Conservation (phyloP, 257 asterid genomes). For the Sherardia arvensis region DNA sequence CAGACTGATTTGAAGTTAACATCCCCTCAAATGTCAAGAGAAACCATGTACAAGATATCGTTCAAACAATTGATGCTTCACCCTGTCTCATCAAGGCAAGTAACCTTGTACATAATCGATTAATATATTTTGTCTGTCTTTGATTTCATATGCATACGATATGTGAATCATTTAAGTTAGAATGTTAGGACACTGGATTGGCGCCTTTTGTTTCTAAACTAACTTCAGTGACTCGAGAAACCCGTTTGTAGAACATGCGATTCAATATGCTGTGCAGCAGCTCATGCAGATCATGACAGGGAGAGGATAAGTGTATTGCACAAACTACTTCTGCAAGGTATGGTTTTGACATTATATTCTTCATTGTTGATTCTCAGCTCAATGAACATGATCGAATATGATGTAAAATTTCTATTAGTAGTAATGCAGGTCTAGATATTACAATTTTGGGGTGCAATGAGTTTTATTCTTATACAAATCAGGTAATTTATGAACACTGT, state of each 20-base stretch:
- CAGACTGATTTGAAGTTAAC: constrained; percentile 87
- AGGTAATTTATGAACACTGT: constrained; percentile 36
- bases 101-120: no score
- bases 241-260: constrained; percentile 85
- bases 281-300: constrained; percentile 47
- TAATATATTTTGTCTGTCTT: no score
- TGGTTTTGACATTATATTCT: constrained; percentile 17
- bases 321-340: constrained; percentile 76
- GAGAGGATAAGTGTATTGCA: constrained; percentile 51
- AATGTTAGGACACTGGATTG: no score
- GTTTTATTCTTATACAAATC: constrained; percentile 87
- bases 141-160: no score
- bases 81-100: constrained; percentile 52
- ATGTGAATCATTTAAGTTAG: no score
- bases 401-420: constrained; percentile 30
- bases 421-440: constrained; percentile 82
- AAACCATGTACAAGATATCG: constrained; percentile 68
- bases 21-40: constrained; percentile 96
- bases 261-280: constrained; percentile 89
- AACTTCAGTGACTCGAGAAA: constrained; percentile 77
- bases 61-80: constrained; percentile 53
- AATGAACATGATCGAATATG: constrained; percentile 16
- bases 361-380: constrained; percentile 13
- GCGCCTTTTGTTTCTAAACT: constrained; percentile 18
- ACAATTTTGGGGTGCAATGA: constrained; percentile 89